phyloP scores from a whole-genome alignment of 371 early-diverging fungal species.

The Saksenaea vasiformis region DNA sequence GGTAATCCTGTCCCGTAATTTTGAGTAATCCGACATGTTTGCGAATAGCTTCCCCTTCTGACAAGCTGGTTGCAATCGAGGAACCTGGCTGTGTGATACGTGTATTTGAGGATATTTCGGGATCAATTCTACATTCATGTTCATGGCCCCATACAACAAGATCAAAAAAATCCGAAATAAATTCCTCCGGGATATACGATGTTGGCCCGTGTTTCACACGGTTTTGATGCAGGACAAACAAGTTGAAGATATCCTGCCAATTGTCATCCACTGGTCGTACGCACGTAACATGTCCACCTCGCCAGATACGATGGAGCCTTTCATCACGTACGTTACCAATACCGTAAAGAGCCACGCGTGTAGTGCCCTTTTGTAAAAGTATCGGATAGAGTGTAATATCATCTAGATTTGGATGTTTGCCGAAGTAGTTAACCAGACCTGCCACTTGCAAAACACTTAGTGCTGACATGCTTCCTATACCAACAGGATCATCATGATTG shows the following conservation, averaged over 20 bases:
- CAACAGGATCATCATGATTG: slow-evolving; percentile 99
- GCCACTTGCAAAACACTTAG: slow-evolving; percentile 84
- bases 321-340: slow-evolving; percentile 97
- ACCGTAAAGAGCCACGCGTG: slow-evolving; percentile 90
- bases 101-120: slow-evolving; percentile 32
- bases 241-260: slow-evolving; percentile 59
- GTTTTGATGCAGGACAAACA: slow-evolving; percentile 93
- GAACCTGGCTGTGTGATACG: slow-evolving; percentile 95
- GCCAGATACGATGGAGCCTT: slow-evolving; percentile 85
- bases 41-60: slow-evolving; percentile 83
- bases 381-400: slow-evolving; percentile 82
- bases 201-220: slow-evolving; percentile 81
- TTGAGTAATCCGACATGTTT: slow-evolving; percentile 86
- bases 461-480: slow-evolving; percentile 80
- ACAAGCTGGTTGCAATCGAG: slow-evolving; percentile 95
- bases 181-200: slow-evolving; percentile 90
- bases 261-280: slow-evolving; percentile 64
- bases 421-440: slow-evolving; percentile 97
- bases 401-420: slow-evolving; percentile 74
- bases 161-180: slow-evolving; percentile 84
- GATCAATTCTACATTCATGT: slow-evolving; percentile 93
- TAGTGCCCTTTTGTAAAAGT: slow-evolving; percentile 79
- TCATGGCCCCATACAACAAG: slow-evolving; percentile 99
- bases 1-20: slow-evolving; percentile 65
- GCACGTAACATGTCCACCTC: slow-evolving; percentile 75